Conservation (phyloP, 345 rosid species). For the Linum lewisii region DNA sequence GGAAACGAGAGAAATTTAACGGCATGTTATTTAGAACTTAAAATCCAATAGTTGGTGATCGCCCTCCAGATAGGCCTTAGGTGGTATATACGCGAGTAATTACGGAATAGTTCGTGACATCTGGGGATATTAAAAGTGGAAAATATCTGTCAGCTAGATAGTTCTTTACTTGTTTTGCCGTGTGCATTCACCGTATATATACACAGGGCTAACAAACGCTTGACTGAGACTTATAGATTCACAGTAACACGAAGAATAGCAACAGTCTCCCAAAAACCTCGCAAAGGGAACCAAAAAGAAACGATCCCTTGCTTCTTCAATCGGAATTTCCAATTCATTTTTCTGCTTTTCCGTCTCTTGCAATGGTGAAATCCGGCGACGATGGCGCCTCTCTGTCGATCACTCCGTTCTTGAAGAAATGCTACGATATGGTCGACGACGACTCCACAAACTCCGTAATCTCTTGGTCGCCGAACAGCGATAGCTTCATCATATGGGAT, state of each 20-base stretch:
- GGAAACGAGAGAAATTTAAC: no score
- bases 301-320: not conserved
- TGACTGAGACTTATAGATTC: no score
- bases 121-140: no score
- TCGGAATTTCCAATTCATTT: not conserved
- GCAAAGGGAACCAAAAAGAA: not conserved
- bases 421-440: constrained; percentile 87
- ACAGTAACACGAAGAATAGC: no score
- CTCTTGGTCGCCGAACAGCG: constrained; percentile 45
- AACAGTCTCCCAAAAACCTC: no score
- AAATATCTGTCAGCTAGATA: not conserved
- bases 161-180: not conserved
- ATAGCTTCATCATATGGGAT: constrained; percentile 56
- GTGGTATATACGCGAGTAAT: no score
- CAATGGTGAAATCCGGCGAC: constrained; percentile 52
- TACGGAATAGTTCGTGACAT: no score
- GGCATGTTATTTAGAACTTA: no score
- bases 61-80: no score
- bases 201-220: not conserved
- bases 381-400: constrained; percentile 27
- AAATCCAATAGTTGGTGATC: no score
- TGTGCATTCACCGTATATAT: not conserved
- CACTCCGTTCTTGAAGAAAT: constrained; percentile 72
- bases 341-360: not conserved
- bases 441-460: constrained; percentile 47